Conservation (phyloP, 2,329 filamentous ascomycete genomes). For the Fusarium setosum region DNA sequence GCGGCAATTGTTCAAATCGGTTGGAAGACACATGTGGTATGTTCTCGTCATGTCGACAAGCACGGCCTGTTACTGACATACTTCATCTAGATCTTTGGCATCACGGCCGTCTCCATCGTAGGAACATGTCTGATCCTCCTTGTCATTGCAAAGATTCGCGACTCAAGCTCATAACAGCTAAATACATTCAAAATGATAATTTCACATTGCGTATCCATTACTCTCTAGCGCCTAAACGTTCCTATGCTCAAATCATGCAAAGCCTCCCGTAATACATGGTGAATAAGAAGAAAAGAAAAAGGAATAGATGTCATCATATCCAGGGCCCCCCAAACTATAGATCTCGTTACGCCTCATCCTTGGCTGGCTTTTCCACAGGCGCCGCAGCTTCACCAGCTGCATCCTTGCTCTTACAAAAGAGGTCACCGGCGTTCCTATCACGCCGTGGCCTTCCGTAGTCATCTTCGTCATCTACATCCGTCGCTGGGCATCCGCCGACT, state of each 20-base stretch:
- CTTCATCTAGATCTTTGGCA: conserved; percentile 65
- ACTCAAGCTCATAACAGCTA: conserved; percentile 24
- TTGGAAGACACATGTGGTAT: conserved; percentile 88
- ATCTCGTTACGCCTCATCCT: conserved; percentile 37
- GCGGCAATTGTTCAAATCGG: conserved; percentile 91
- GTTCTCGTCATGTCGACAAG: conserved; percentile 34
- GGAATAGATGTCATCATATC: conserved; percentile 7
- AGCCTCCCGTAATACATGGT: conserved; percentile 8
- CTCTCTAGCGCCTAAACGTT: conserved; percentile 16
- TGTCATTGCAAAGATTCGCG: conserved; percentile 55
- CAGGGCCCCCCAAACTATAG: conserved; percentile 1
- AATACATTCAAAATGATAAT: not conserved
- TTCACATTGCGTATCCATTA: conserved; percentile 17
- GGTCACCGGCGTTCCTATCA: conserved; percentile 62
- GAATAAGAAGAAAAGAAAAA: not conserved
- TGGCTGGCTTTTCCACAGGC: conserved; percentile 2
- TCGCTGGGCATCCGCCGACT: conserved; percentile 72
- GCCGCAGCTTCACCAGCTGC: not conserved
- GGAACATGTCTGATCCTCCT: conserved; percentile 74
- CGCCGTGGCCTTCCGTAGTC: conserved; percentile 26
- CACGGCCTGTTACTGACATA: not conserved
- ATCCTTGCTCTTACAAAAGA: conserved; percentile 68
- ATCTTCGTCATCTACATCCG: conserved; percentile 23
- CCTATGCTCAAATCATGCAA: conserved; percentile 13
- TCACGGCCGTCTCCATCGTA: conserved; percentile 72